Conservation (phyloP, 106 monocot genomes). For the Dendrobium nobile region DNA sequence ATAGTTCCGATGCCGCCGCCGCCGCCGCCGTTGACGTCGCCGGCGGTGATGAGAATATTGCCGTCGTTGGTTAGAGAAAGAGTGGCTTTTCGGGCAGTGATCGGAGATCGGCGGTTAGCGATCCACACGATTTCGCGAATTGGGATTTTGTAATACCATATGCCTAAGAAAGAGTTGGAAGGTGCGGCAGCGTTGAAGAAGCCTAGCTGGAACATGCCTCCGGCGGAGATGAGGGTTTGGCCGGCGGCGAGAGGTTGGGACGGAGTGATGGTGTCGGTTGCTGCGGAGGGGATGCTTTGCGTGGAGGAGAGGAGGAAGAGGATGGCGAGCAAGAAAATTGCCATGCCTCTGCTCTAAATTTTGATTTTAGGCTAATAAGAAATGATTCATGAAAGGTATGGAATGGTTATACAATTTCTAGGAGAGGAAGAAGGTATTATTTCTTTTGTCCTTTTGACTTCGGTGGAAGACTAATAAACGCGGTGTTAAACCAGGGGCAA, state of each 20-base stretch:
- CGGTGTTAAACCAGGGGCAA: too few relatives aligned
- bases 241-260: background rate
- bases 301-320: background rate
- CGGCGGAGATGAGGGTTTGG: conserved; percentile 9
- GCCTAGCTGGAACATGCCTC: conserved; percentile 8
- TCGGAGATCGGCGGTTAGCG: conserved; percentile 8
- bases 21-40: background rate
- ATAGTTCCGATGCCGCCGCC: too few relatives aligned
- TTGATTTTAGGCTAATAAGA: too few relatives aligned
- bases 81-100: background rate
- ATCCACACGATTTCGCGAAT: conserved; percentile 15
- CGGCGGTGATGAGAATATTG: background rate
- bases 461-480: too few relatives aligned
- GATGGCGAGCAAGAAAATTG: background rate
- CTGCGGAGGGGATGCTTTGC: background rate
- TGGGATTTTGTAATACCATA: conserved; percentile 4
- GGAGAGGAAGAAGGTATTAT: too few relatives aligned
- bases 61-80: background rate
- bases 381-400: background rate
- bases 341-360: background rate
- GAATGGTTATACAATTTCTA: background rate
- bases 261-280: conserved; percentile 4
- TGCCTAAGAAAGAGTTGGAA: background rate
- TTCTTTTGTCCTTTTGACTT: too few relatives aligned
- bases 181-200: conserved; percentile 3